Base-by-base conservation (phyloP, 139 green algal genomes). In the Picochlorum sp. region DNA sequence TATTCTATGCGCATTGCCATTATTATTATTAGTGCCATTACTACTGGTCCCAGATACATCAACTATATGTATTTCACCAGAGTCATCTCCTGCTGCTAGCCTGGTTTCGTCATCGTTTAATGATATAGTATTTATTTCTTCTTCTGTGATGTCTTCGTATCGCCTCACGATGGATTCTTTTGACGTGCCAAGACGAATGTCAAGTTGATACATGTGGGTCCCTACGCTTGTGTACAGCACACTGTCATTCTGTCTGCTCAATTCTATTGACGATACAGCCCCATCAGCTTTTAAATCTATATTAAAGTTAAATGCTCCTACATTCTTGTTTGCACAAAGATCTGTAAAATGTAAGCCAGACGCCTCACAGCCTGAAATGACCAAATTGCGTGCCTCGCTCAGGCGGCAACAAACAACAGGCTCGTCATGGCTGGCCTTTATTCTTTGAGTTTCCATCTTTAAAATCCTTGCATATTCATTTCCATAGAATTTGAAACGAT, bases 1-100 rank as follows among this genome's bases (percentile, higher is more conserved):
- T 35, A 50, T 60, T 52, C 80, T 84, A 64, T 75, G 77, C 2
- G 33, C 16, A 12, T 22, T 2, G 0, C 22, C 33, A 16, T 49
- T 31, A 39, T 39, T 36, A 30, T 31, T n/a, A 3, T 26, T 30
- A 10, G 24, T 37, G 18, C 12, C 20, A 26, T n/a, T 47, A n/a
- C 39, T 47, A 8, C 30, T 57, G 59, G n/a, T 14, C 16, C n/a
- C 14, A 20, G 24, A 13, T 14, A 82, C 24, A 50, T 72, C 60
- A 30, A 77, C 56, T 8, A 86, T 61, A 24, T 73, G 55, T 16
- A 81, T 70, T 31, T 77, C 69, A 2, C 79, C 79, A 0, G 65
- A 43, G 33, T 86, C 79, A 53, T 86, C 79, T 0, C 24, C 74
- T 0, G 74, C 72, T 10, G 74, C 78, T 25, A 86, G 35, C 39